phyloP scores from a whole-genome alignment of 2,329 filamentous ascomycete species.

The Aspergillus versicolor region DNA sequence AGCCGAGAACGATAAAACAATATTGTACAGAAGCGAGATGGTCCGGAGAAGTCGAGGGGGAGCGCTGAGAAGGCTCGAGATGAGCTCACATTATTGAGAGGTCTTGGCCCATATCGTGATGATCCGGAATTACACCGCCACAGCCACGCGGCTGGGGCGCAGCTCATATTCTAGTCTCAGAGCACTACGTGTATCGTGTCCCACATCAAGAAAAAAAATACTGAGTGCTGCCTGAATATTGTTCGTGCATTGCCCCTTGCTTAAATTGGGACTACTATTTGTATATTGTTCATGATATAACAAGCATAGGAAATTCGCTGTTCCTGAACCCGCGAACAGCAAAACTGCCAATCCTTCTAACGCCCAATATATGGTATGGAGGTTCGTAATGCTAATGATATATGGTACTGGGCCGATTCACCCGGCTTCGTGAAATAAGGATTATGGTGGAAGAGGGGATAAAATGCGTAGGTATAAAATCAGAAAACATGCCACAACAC shows the following conservation, averaged over 20 bases:
- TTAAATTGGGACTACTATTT: neutral
- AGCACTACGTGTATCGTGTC: neutral
- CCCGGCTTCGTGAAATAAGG: neutral
- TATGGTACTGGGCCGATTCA: neutral
- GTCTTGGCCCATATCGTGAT: neutral
- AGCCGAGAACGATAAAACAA: neutral
- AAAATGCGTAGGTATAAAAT: neutral
- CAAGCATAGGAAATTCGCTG: neutral
- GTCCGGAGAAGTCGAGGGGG: neutral
- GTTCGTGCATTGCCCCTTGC: neutral
- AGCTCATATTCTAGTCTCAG: neutral
- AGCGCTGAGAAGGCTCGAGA: neutral
- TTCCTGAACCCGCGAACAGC: neutral
- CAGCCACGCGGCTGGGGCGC: slow-evolving; percentile 2
- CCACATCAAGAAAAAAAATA: neutral
- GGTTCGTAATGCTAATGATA: neutral
- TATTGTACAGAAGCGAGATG: neutral
- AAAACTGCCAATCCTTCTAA: neutral
- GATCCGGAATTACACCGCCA: neutral
- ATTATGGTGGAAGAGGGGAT: neutral
- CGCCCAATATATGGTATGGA: neutral
- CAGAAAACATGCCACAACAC: neutral
- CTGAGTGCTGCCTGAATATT: neutral
- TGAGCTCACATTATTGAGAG: neutral
- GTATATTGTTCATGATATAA: slow-evolving; percentile 2